Conservation (phyloP, 352 stramenopile genomes). For the Phytopythium ostracodes region DNA sequence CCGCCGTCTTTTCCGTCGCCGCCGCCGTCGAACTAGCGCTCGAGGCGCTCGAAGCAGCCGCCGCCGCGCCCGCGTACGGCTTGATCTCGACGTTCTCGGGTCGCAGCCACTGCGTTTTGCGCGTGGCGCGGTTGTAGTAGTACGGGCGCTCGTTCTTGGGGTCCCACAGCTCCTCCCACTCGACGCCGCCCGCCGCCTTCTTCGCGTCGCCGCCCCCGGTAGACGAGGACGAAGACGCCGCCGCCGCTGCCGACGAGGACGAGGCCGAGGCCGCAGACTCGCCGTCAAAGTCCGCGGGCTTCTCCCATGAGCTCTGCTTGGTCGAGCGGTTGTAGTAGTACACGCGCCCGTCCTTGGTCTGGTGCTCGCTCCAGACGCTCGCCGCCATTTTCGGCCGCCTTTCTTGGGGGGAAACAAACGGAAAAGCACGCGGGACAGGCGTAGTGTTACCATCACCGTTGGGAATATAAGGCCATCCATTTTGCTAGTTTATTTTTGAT, state of each 20-base stretch:
- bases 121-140: slow-evolving; percentile 80
- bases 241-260: neutral
- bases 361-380: slow-evolving; percentile 78
- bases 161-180: slow-evolving; percentile 87
- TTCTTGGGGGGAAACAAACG: neutral
- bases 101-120: slow-evolving; percentile 81
- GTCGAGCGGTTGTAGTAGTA: slow-evolving; percentile 89
- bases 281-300: slow-evolving; percentile 71
- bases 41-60: slow-evolving; percentile 8
- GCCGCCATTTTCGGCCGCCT: neutral
- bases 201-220: slow-evolving; percentile 8
- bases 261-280: slow-evolving; percentile 22
- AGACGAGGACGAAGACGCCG: neutral
- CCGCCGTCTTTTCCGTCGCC: slow-evolving; percentile 6
- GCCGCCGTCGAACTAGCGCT: slow-evolving; percentile 14
- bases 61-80: slow-evolving; percentile 33
- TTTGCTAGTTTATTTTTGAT: neutral
- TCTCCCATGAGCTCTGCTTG: slow-evolving; percentile 87
- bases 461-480: neutral
- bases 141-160: slow-evolving; percentile 83
- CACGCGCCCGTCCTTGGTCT: slow-evolving; percentile 78
- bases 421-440: too few relatives aligned
- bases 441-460: neutral
- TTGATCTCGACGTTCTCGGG: slow-evolving; percentile 77
- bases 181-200: slow-evolving; percentile 17